Conservation (phyloP, 1,284 basidiomycete genomes). For the Tremellales sp. region DNA sequence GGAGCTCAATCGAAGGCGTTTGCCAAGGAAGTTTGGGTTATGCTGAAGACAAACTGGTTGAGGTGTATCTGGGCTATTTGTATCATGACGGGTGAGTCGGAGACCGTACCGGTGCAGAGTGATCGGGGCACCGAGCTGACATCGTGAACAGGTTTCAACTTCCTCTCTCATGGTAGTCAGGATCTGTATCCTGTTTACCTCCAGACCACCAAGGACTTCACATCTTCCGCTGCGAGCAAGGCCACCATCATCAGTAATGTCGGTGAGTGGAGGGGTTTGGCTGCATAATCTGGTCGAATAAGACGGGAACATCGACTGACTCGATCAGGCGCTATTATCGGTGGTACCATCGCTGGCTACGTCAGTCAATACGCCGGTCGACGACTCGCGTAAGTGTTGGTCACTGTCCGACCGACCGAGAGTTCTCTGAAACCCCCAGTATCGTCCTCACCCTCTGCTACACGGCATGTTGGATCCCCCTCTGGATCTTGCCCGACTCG, state of each 20-base stretch:
- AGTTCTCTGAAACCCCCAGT: background rate
- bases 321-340: conserved; percentile 34
- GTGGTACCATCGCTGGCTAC: conserved; percentile 73
- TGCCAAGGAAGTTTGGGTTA: conserved; percentile 62
- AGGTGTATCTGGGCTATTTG: conserved; percentile 73
- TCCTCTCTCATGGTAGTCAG: conserved; percentile 82
- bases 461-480: conserved; percentile 51
- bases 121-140: too few species aligned
- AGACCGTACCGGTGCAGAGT: too few species aligned
- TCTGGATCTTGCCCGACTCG: conserved; percentile 73
- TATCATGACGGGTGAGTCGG: conserved; percentile 48
- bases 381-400: conserved; percentile 54
- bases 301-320: background rate
- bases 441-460: conserved; percentile 33
- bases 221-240: conserved; percentile 61
- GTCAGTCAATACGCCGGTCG: conserved; percentile 81
- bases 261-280: conserved; percentile 1
- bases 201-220: conserved; percentile 44
- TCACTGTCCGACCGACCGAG: background rate
- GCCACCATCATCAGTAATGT: conserved; percentile 77
- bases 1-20: conserved; percentile 64
- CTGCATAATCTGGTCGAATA: background rate
- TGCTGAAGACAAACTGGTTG: conserved; percentile 81
- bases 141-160: conserved; percentile 84
- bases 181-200: conserved; percentile 67